Base-by-base conservation (phyloP, 148 eudicot species). In the Chenopodium berlandieri region DNA sequence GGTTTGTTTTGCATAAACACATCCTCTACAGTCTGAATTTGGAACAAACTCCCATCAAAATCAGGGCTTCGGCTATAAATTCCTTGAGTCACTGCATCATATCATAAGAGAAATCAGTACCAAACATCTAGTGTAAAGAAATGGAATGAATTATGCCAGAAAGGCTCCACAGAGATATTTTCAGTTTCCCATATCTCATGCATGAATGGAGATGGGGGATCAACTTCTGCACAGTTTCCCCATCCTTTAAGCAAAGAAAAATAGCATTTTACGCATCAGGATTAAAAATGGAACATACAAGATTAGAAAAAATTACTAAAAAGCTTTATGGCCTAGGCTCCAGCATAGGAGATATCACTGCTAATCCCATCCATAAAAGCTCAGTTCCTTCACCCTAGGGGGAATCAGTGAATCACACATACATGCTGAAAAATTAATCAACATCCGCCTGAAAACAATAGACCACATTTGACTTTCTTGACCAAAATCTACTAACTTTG, bases 41-140 rank as follows among this genome's bases (percentile, higher is more conserved):
- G 78, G 70, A 75, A 50, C 32, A 11, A 0, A 64, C 25, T 62
- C 66, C 77, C 83, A 71, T 91, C 95, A 62, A 92, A 92, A 78
- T 0, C 47, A 25, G 78, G 47, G 13, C 85, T 11, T 12, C 99
- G 91, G 37, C 92, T 81, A 65, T 4, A 81, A 32, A 89, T 81
- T 63, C 89, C 89, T 75, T 91, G 97, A 58, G 9, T 85, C 81
- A 96, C 99, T 96, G 92, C 80, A 88, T 10, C 25, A 20, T 22
- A 62, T 70, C 75, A 46, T 75, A 75, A 46, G 40, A 34, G 58
- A 81, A 62, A 62, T 82, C 71, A 75, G 52, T 44, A 31, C 16
- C 27, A 62, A 62, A 62, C 60, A 71, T 54, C 16, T 34, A 70
- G 11, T 56, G 10, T 62, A 62, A 7, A 62, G 25, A 62, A 20